Evolutionary conservation across 805 yeast species (phyloP).

Genomic region (Wickerhamomyces bisporus): DNA sequence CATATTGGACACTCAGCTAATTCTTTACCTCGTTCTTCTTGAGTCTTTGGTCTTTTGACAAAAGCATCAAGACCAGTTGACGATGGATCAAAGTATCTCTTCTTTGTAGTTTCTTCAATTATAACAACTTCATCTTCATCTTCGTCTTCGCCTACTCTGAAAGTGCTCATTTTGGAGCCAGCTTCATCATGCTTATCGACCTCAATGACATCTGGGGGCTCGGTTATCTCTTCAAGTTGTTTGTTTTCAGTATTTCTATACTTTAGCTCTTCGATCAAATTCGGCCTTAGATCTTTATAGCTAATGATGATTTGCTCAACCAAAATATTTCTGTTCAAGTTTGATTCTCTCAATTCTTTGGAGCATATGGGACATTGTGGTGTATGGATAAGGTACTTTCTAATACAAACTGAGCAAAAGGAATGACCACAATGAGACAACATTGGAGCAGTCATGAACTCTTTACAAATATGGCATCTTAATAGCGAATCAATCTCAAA

Average conservation of each 20-base stretch:
- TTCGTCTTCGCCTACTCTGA: slow-evolving; percentile 8
- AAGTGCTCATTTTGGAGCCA: slow-evolving; percentile 1
- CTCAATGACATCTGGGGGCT: slow-evolving; percentile 24
- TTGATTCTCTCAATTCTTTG: slow-evolving; percentile 62
- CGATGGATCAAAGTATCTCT: slow-evolving; percentile 11
- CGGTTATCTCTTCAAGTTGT: slow-evolving; percentile 6
- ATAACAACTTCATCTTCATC: slow-evolving; percentile 27
- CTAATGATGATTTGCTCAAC: slow-evolving; percentile 67
- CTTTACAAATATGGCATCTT: slow-evolving; percentile 87
- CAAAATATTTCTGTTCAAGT: slow-evolving; percentile 57
- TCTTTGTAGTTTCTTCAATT: slow-evolving; percentile 21
- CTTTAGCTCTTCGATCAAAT: slow-evolving; percentile 29
- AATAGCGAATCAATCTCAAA: slow-evolving; percentile 62
- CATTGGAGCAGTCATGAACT: slow-evolving; percentile 72
- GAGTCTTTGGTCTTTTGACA: slow-evolving; percentile 13
- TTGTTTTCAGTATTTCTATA: slow-evolving; percentile 2
- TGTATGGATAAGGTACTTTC: slow-evolving; percentile 57
- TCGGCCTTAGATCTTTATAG: slow-evolving; percentile 38
- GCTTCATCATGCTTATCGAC: slow-evolving; percentile 23
- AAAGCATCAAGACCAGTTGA: slow-evolving; percentile 14
- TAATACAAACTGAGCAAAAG: slow-evolving; percentile 82
- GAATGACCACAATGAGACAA: slow-evolving; percentile 83
- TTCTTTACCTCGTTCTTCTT: slow-evolving; percentile 12
- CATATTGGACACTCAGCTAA: slow-evolving; percentile 65
- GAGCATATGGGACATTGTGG: slow-evolving; percentile 77